Percentiles rank a stretch among this genome's conserved stretches.
Conservation (phyloP, 345 rosid species). For the Euclidium syriacum region DNA sequence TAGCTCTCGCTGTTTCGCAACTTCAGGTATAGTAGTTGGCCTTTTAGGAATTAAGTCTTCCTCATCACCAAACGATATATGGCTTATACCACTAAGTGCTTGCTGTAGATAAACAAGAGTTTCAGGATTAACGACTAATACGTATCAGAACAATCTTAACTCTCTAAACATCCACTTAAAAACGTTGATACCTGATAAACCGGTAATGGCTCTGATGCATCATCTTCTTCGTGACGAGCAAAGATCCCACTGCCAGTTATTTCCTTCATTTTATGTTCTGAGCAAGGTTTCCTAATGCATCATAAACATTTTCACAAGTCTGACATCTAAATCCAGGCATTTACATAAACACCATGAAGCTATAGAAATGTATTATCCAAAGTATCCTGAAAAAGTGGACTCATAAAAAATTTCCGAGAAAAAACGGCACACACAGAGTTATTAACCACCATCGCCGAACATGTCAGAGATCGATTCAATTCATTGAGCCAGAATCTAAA, state of each 20-base stretch:
- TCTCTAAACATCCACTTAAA: not conserved
- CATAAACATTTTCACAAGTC: not conserved
- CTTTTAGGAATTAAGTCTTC: conserved; percentile 67
- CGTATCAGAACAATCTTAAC: not conserved
- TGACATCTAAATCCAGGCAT: too few species aligned
- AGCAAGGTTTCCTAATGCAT: conserved; percentile 77
- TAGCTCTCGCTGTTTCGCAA: conserved; percentile 91
- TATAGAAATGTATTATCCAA: not conserved
- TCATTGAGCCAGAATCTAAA: not conserved
- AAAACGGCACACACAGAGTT: not conserved
- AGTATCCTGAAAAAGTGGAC: not conserved
- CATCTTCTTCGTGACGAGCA: conserved; percentile 50
- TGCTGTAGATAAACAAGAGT: conserved; percentile 38
- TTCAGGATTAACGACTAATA: not conserved
- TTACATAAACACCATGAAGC: not conserved
- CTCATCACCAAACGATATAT: conserved; percentile 86
- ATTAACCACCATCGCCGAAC: not conserved
- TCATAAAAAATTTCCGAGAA: not conserved
- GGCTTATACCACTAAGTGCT: conserved; percentile 84
- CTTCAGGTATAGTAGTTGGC: conserved; percentile 70
- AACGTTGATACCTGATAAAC: conserved; percentile 65
- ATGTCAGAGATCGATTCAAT: not conserved
- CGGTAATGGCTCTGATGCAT: conserved; percentile 47
- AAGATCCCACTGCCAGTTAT: conserved; percentile 96
- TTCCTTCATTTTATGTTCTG: conserved; percentile 90